These are phyloP conservation scores for Tulasnella calospora DNA, from an alignment of 768 basidiomycete species.

Conservation along the genomic window DNA sequence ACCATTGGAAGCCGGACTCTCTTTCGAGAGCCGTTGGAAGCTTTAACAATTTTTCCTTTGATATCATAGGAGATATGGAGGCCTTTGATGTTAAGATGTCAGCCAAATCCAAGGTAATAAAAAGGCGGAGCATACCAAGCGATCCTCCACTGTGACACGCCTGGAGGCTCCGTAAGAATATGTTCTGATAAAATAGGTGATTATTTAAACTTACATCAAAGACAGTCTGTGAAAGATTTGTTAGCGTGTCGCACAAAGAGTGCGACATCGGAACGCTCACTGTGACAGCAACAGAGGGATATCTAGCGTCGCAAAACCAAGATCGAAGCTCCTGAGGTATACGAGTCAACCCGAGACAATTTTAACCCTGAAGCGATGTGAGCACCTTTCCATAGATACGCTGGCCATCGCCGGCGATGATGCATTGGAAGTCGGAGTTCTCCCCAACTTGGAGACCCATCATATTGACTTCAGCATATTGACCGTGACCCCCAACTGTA, in stretches of 20 bases:
- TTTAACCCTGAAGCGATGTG: too few species aligned
- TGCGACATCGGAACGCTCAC: not conserved
- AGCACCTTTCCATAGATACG: not conserved
- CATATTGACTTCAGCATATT: not conserved
- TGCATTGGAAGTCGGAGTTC: not conserved
- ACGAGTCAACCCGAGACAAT: too few species aligned
- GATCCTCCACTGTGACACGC: not conserved
- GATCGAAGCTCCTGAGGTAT: not conserved
- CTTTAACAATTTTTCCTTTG: too few species aligned
- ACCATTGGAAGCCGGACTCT: too few species aligned
- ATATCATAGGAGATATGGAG: too few species aligned
- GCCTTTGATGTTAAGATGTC: too few species aligned
- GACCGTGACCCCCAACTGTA: not conserved
- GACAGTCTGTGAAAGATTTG: not conserved
- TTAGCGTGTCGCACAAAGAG: not conserved
- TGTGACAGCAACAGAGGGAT: not conserved
- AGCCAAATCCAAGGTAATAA: too few species aligned
- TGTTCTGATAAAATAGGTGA: too few species aligned
- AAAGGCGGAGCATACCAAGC: too few species aligned
- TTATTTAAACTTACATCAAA: not conserved
- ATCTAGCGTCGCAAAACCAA: not conserved
- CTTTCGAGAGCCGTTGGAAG: too few species aligned
- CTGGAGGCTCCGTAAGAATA: not conserved
- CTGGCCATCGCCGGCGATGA: not conserved
- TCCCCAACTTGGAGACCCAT: not conserved